Evolutionary conservation across 2,329 filamentous ascomycete genomes (phyloP).

Genomic region (Trichoderma semiorbis): DNA sequence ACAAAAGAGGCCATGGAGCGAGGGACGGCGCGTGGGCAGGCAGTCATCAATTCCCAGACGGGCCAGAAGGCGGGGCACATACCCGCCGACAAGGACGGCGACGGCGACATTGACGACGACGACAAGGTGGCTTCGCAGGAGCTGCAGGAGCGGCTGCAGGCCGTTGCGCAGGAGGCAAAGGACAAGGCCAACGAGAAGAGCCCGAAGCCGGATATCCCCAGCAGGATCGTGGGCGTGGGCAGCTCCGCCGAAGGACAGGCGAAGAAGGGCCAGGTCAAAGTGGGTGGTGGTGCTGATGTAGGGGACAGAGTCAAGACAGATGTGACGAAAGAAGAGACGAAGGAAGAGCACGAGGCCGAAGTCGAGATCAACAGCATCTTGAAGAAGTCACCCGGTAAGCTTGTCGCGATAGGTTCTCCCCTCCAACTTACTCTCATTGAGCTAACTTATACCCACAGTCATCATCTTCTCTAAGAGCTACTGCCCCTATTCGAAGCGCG

Average conservation of each 20-base stretch:
- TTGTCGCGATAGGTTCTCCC: background rate
- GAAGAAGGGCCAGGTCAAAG: slow-evolving; percentile 32
- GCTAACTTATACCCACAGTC: slow-evolving; percentile 48
- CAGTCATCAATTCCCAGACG: slow-evolving; percentile 40
- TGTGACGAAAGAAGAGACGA: slow-evolving; percentile 45
- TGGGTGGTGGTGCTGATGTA: slow-evolving; percentile 54
- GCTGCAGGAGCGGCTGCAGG: slow-evolving; percentile 61
- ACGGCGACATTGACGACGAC: slow-evolving; percentile 55
- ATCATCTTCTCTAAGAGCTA: slow-evolving; percentile 96
- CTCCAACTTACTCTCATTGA: background rate
- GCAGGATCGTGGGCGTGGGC: slow-evolving; percentile 56
- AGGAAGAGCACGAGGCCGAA: slow-evolving; percentile 63
- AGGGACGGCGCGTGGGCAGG: slow-evolving; percentile 32
- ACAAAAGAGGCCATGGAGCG: slow-evolving; percentile 54
- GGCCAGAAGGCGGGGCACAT: slow-evolving; percentile 39
- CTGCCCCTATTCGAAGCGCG: slow-evolving; percentile 80
- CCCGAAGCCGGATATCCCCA: slow-evolving; percentile 56
- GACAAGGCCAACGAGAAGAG: slow-evolving; percentile 66
- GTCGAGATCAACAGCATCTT: slow-evolving; percentile 73
- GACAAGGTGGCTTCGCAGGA: slow-evolving; percentile 48
- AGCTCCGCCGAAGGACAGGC: slow-evolving; percentile 53
- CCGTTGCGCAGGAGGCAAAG: slow-evolving; percentile 67
- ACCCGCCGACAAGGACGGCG: slow-evolving; percentile 48
- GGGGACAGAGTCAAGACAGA: slow-evolving; percentile 61
- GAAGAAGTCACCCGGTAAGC: slow-evolving; percentile 77